Evolutionary conservation across 352 stramenopile genomes (phyloP), one percentile per base, ranked within the genome.

Genomic region (Globisporangium recalcitrans): DNA sequence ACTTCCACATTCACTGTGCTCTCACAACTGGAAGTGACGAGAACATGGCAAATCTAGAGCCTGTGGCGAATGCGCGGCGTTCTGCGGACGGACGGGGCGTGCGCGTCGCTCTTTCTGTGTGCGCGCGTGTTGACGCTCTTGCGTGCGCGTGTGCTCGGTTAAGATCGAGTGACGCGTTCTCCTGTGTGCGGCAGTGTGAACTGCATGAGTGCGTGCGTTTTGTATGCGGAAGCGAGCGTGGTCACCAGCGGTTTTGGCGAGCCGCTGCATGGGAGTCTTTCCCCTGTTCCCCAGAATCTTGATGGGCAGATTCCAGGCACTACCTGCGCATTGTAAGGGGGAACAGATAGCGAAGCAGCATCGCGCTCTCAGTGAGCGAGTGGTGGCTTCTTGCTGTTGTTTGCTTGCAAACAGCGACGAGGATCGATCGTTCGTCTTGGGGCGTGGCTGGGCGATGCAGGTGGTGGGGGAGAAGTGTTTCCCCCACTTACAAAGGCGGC

Each of bases 271-370:
- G 73, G 64, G 69, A 70, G 46, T 59, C 68, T 63, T 51, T 77
- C 67, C 60, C 44, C 24, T 60, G 82, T 89, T 82, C 75, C 64
- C 74, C 82, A 68, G 74, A 86, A 91, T 91, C 82, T 89, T 91
- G 80, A 91, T 89, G 80, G 58, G 75, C 67, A 82, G 77, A 62
- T 76, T 85, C 64, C 73, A 83, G 78, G 72, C 82, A 87, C 79
- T 85, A 80, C 78, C 69, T 89, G 68, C 69, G 78, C 82, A 83
- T 91, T 91, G 82, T 91, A 91, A 91, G 73, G 82, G 65, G 61
- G 78, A 73, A 85, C 79, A 54, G 26, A 89, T 51, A 89, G 52
- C 63, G 44, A 81, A 26, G 64, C 51, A 36, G 27, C 60, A 32
- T 61, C 67, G 31, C 40, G 42, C 10, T 46, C 7, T 16, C 51